Evolutionary conservation across 192 early-diverging fungal species (phyloP), one percentile per base, ranked within the genome.

Genomic region (Endogone sp.): DNA sequence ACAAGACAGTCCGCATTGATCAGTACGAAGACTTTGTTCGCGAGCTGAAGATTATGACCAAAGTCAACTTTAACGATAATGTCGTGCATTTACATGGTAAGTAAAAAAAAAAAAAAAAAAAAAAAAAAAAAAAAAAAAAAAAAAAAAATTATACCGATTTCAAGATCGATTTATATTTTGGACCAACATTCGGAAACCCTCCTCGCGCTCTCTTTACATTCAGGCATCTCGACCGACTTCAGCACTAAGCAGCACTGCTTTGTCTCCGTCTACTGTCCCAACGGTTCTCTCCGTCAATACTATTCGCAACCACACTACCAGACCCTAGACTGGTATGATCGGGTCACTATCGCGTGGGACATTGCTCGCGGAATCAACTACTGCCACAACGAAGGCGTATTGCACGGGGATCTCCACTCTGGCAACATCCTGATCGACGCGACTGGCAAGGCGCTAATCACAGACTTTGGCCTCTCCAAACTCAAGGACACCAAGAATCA

Each of bases 311-410:
- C 37, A 0, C 37, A 49, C 16, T 49, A 49, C 37, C 6, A 16
- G 9, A 49, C 37, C 16, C 37, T 49, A 6, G 37, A 49, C 1
- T 49, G 37, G 37, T 6, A 6, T 49, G 37, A 49, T 16, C 6
- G 37, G 37, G 16, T 49, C 9, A 49, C 6, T 16, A 49, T 49
- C 16, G 37, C 37, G 16, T 49, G 37, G 6, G 37, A 73, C 27
- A 62, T 81, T n/a, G 76, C 80, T 25, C 70, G 67, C 28, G 77
- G 74, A 20, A 67, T 82, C 54, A 66, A 79, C 58, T 73, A 70
- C 31, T 72, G 78, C 24, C 80, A 82, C 64, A 75, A 76, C 44
- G 72, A 73, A 6, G 77, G 77, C 3, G 73, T 79, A 56, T 66
- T 79, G 27, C 80, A 82, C 64, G 62, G 77, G 11, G 80, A 82